Percentiles rank a stretch among this genome's conserved stretches.
Evolutionary conservation across 495 filamentous ascomycete species (phyloP).

Genomic region (Cercophora newfieldiana): DNA sequence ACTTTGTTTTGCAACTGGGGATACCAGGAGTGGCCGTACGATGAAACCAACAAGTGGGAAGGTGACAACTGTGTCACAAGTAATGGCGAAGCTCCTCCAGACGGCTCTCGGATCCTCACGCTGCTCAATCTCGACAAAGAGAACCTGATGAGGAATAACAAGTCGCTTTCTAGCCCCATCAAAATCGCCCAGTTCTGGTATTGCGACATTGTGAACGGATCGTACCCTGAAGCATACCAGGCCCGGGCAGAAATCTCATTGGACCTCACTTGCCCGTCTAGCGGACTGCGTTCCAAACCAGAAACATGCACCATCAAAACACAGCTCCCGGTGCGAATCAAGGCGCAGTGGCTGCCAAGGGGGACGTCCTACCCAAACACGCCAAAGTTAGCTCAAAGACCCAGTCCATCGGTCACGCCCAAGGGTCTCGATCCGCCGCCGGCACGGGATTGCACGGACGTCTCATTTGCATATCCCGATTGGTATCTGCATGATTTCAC

Average conservation of each 20-base stretch:
- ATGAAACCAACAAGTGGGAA: background rate
- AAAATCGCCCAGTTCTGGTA: constrained; percentile 4
- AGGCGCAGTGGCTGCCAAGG: background rate
- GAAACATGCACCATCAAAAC: background rate
- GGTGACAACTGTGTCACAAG: background rate
- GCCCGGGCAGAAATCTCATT: background rate
- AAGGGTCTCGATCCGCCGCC: constrained; percentile 5
- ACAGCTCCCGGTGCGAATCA: background rate
- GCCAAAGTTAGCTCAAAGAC: background rate
- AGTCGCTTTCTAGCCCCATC: background rate
- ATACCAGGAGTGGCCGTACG: background rate
- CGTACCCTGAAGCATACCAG: constrained; percentile 2
- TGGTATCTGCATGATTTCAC: background rate
- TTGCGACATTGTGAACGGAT: background rate
- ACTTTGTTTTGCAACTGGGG: constrained; percentile 1
- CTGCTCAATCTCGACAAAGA: background rate
- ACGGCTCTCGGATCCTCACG: background rate
- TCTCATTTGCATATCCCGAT: constrained; percentile 7
- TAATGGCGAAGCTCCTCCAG: background rate
- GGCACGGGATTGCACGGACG: constrained; percentile 4
- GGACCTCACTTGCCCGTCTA: background rate
- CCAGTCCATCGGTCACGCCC: background rate
- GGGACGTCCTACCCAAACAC: background rate
- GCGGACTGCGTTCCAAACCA: background rate
- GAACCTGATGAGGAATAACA: background rate